These are phyloP conservation scores for Kalanchoe fedtschenkoi DNA, from an alignment of 164 flowering plant species.

Conservation along the genomic window DNA sequence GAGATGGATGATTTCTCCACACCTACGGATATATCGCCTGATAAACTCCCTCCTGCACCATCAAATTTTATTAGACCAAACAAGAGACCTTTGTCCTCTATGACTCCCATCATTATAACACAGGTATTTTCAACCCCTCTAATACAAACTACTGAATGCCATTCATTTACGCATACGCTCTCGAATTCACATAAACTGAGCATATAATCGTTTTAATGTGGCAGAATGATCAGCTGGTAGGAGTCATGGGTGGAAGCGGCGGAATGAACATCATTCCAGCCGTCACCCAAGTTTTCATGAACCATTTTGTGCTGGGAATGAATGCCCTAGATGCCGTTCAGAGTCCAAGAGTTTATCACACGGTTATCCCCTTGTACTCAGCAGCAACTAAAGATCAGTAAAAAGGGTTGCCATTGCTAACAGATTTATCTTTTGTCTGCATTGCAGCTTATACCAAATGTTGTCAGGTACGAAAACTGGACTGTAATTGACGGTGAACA, in stretches of 20 bases:
- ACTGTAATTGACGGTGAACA: conserved; percentile 69
- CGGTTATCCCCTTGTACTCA: no score
- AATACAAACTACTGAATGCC: neutral
- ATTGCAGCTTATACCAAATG: conserved; percentile 80
- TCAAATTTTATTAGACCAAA: conserved; percentile 67
- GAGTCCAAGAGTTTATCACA: conserved; percentile 71
- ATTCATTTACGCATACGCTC: neutral
- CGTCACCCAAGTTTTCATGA: conserved; percentile 65
- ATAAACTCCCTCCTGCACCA: conserved; percentile 77
- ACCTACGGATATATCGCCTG: conserved; percentile 46
- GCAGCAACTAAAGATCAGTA: no score
- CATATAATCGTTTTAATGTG: no score
- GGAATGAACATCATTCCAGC: conserved; percentile 74
- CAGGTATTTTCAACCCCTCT: conserved; percentile 33
- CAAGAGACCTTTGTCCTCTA: conserved; percentile 86
- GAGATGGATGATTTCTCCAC: conserved; percentile 93
- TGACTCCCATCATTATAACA: conserved; percentile 71
- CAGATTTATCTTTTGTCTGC: conserved; percentile 1
- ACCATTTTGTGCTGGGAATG: conserved; percentile 60
- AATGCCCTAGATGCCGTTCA: conserved; percentile 67
- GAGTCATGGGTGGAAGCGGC: conserved; percentile 80
- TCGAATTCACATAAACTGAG: no score
- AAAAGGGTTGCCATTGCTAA: no score
- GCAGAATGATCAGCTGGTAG: conserved; percentile 67
- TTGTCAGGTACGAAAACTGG: conserved; percentile 67